Evolutionary conservation across 2,329 filamentous ascomycete species (phyloP).

Genomic region (Beauveria caledonica): DNA sequence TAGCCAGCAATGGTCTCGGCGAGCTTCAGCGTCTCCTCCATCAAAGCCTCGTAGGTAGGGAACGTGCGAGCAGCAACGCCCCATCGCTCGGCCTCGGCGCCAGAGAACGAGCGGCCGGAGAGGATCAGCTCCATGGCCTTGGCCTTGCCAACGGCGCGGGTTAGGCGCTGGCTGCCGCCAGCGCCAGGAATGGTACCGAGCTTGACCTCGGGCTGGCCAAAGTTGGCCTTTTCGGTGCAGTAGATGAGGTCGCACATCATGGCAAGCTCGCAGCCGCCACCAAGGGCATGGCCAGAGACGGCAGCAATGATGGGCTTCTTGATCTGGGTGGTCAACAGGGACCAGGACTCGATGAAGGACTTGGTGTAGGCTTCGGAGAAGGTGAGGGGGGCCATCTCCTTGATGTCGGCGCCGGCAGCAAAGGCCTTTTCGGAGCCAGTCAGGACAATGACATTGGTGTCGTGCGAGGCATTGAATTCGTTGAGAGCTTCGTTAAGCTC

Average conservation of each 20-base stretch:
- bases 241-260: conserved; percentile 98
- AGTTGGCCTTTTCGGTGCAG: conserved; percentile 76
- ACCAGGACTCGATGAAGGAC: conserved; percentile 96
- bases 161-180: conserved; percentile 83
- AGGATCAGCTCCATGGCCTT: conserved; percentile 88
- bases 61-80: conserved; percentile 81
- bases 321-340: conserved; percentile 68
- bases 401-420: conserved; percentile 94
- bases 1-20: conserved; percentile 86
- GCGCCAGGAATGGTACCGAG: conserved; percentile 87
- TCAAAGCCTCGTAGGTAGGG: conserved; percentile 68
- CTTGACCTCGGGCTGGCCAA: conserved; percentile 96
- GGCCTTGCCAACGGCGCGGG: conserved; percentile 72
- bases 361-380: conserved; percentile 81
- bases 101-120: conserved; percentile 76
- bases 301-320: conserved; percentile 94
- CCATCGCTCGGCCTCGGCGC: conserved; percentile 80
- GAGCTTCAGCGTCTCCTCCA: conserved; percentile 72
- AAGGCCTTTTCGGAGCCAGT: conserved; percentile 88
- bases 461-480: conserved; percentile 60
- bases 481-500: conserved; percentile 78
- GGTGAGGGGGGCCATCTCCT: conserved; percentile 91
- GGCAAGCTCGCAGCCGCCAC: conserved; percentile 91
- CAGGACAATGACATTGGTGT: conserved; percentile 69
- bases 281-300: conserved; percentile 88